Percentiles rank a stretch among this genome's conserved stretches.
phyloP scores from a whole-genome alignment of 2,329 filamentous ascomycete species.

The Macrophomina pseudophaseolina region DNA sequence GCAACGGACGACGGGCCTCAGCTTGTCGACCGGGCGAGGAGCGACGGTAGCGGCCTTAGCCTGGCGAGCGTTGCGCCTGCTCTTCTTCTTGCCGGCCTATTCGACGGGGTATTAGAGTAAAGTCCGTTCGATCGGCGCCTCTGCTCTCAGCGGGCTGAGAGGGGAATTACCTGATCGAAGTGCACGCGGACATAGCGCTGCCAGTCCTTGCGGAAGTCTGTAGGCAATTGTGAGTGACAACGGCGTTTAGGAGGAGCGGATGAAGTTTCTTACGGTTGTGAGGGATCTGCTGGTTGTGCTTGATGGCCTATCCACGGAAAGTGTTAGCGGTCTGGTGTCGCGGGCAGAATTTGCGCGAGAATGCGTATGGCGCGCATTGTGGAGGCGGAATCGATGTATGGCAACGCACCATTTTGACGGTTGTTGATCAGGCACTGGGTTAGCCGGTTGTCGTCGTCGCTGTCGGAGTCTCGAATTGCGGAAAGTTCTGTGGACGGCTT shows the following conservation, averaged over 20 bases:
- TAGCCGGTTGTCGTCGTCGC: conserved; percentile 26
- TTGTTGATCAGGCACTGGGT: conserved; percentile 23
- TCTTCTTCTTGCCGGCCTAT: conserved; percentile 94
- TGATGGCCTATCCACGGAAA: conserved; percentile 72
- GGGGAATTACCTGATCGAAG: conserved; percentile 95
- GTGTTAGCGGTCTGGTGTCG: conserved; percentile 2
- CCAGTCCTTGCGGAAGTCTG: conserved; percentile 99
- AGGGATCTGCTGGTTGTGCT: conserved; percentile 98
- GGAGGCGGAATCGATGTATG: neutral
- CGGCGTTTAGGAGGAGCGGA: neutral
- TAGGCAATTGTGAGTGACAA: conserved; percentile 38
- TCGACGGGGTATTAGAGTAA: conserved; percentile 38
- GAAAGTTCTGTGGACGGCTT: conserved; percentile 25
- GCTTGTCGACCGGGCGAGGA: conserved; percentile 95
- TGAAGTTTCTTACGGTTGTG: conserved; percentile 70
- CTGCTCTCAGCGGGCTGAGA: conserved; percentile 56
- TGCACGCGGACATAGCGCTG: conserved; percentile 98
- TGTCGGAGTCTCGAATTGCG: conserved; percentile 19
- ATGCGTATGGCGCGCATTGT: neutral
- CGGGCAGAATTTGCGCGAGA: neutral
- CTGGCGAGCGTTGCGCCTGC: conserved; percentile 87
- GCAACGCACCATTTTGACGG: conserved; percentile 27
- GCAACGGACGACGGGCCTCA: conserved; percentile 96
- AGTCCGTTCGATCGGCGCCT: conserved; percentile 49
- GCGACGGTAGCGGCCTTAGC: conserved; percentile 94